Evolutionary conservation across 1,284 basidiomycete species (phyloP).

Genomic region (Inonotus hispidus): DNA sequence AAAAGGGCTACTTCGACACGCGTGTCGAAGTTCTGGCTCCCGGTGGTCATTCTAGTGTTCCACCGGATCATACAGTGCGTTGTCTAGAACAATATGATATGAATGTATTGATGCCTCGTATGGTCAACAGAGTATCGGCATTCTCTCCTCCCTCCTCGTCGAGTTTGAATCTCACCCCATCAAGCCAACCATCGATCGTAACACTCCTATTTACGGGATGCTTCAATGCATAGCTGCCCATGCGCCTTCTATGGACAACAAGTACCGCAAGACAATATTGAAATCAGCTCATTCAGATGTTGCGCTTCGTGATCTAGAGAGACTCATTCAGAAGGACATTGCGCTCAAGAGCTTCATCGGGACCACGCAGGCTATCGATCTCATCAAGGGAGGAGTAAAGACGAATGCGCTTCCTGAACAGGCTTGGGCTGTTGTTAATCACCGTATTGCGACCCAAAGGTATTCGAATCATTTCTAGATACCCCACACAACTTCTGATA

Average conservation of each 20-base stretch:
- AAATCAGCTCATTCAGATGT: conserved; percentile 34
- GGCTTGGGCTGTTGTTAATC: conserved; percentile 49
- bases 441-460: conserved; percentile 43
- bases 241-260: conserved; percentile 35
- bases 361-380: conserved; percentile 58
- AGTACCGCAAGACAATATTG: conserved; percentile 34
- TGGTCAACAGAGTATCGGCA: conserved; percentile 40
- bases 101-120: neutral
- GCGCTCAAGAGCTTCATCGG: conserved; percentile 34
- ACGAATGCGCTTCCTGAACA: conserved; percentile 55
- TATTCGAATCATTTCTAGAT: conserved; percentile 25
- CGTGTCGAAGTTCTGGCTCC: conserved; percentile 34
- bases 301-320: conserved; percentile 38
- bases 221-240: conserved; percentile 43
- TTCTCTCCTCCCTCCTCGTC: conserved; percentile 37
- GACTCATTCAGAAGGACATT: conserved; percentile 30
- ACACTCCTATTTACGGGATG: conserved; percentile 39
- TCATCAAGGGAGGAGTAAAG: conserved; percentile 58
- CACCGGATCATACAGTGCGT: conserved; percentile 30
- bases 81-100: conserved; percentile 9
- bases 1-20: conserved; percentile 45
- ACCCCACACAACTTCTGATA: conserved; percentile 26
- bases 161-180: conserved; percentile 38
- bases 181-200: conserved; percentile 30
- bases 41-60: conserved; percentile 44